Evolutionary conservation across 1,284 basidiomycete species (phyloP), one percentile per base, ranked within the genome.

Genomic region (Fomes fomentarius): DNA sequence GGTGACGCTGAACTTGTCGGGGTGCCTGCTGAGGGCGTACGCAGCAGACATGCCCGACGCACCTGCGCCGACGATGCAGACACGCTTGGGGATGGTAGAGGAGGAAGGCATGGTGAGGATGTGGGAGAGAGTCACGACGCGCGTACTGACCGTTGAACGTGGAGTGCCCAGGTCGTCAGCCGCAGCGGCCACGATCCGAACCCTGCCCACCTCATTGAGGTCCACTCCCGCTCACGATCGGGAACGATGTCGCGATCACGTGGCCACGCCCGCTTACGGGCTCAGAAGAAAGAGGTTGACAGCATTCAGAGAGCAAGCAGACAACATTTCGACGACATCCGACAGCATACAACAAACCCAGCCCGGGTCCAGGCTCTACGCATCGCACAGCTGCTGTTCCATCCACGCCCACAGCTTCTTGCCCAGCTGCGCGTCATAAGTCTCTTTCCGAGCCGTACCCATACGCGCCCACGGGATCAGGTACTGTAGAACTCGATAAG

Each of bases 41-140:
- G 84, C 83, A 47, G 81, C 82, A 6, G 80, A 78, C 68, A 82
- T 82, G 57, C 77, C 83, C 6, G 76, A 65, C 70, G 76, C 77
- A 43, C 77, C 83, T 37, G 79, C 78, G 24, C 80, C 80, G 34
- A 82, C 76, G 50, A 82, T 73, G 60, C 78, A 72, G 24, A 81
- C 72, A 31, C 73, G 72, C 63, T 74, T 79, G 17, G 47, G 61
- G 4, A 31, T 41, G 21, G 56, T 19, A 14, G 59, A 6, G 31
- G 48, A 44, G 31, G 33, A 40, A 5, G 28, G 28, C 7, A 30
- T 30, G 43, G 30, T 9, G 33, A 24, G 40, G 45, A 37, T 48
- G 48, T 47, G 48, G 19, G 39, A 48, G n/a, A 39, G 14, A 21
- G 10, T 19, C 2, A 24, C 19, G 19, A 22, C 11, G 2, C 9